Conservation (phyloP, 169 alveolate species). For the Eimeria tenella region DNA sequence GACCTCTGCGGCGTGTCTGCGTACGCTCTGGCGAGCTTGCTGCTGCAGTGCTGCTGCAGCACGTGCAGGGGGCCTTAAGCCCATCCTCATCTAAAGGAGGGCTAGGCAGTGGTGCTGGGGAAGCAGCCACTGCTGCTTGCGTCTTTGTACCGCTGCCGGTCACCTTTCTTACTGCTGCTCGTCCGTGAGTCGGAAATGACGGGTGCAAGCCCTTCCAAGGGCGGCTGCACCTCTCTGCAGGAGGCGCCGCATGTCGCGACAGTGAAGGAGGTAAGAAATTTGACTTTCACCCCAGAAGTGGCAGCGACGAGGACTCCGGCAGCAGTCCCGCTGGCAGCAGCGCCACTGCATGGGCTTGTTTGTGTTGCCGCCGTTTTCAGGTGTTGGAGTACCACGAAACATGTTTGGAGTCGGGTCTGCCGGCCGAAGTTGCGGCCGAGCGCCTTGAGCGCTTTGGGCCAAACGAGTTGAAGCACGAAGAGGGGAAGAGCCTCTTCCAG, state of each 20-base stretch:
- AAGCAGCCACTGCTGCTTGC: background rate
- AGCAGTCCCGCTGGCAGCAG: conserved; percentile 4
- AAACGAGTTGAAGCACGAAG: conserved; percentile 73
- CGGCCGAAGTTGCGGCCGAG: conserved; percentile 39
- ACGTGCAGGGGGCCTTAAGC: conserved; percentile 7
- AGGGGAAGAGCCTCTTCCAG: conserved; percentile 92
- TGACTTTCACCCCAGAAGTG: background rate
- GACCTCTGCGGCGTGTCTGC: conserved; percentile 13
- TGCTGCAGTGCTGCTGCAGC: conserved; percentile 35
- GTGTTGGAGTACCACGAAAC: conserved; percentile 38
- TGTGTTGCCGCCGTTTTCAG: background rate
- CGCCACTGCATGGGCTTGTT: background rate
- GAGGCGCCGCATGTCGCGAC: conserved; percentile 51
- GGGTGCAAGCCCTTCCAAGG: conserved; percentile 1
- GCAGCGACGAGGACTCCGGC: background rate
- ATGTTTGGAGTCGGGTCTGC: conserved; percentile 13
- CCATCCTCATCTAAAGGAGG: background rate
- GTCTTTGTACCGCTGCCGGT: background rate
- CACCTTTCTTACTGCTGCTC: background rate
- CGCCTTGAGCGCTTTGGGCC: conserved; percentile 74
- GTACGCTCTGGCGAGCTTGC: background rate
- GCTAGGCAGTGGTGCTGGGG: conserved; percentile 26
- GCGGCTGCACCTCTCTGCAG: conserved; percentile 47
- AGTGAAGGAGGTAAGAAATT: conserved; percentile 11
- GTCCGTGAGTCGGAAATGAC: background rate